A percentile compares a stretch with the other conserved stretches of the same genome.
Conservation (phyloP, 1,284 basidiomycete genomes). For the Ceratobasidium sp. region DNA sequence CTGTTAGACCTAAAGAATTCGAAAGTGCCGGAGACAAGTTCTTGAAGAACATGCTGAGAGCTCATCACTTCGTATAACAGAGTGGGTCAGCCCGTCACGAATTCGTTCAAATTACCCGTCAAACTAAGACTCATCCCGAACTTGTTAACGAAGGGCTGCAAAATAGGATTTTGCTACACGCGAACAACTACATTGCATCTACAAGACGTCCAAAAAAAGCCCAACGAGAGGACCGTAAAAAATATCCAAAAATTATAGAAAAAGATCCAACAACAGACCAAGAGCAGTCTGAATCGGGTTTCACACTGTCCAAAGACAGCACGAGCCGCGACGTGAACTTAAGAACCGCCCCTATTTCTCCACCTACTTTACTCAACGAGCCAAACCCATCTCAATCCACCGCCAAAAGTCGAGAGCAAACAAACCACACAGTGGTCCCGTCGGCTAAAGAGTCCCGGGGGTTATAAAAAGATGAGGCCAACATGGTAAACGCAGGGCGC, state of each 20-base stretch:
- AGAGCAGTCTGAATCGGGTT: conserved; percentile 47
- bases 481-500: background rate
- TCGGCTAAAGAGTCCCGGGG: background rate
- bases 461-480: background rate
- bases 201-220: too few relatives aligned
- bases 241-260: conserved; percentile 8
- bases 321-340: conserved; percentile 46
- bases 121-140: too few relatives aligned
- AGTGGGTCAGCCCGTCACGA: too few relatives aligned
- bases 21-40: too few relatives aligned
- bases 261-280: conserved; percentile 34
- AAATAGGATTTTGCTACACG: too few relatives aligned
- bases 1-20: too few relatives aligned
- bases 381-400: conserved; percentile 10
- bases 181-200: too few relatives aligned
- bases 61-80: too few relatives aligned
- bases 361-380: background rate
- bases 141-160: too few relatives aligned
- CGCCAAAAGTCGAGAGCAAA: background rate
- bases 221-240: conserved; percentile 16
- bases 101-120: too few relatives aligned
- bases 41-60: too few relatives aligned
- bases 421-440: background rate
- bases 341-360: conserved; percentile 4
- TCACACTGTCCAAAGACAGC: conserved; percentile 13